Evolutionary conservation across 495 filamentous ascomycete species (phyloP).

Genomic region (Parathielavia hyrcaniae): DNA sequence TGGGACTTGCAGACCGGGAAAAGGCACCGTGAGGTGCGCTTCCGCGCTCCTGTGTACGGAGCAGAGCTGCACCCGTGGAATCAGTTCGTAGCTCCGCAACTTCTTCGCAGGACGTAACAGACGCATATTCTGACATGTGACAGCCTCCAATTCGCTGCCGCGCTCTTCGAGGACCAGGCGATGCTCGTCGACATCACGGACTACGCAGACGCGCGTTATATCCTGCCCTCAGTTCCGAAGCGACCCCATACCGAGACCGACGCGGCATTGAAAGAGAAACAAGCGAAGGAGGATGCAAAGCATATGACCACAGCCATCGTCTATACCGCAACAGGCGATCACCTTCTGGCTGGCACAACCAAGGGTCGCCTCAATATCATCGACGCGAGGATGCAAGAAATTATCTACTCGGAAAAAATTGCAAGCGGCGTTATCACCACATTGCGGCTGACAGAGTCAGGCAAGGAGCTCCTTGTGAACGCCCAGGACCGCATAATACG

Average conservation of each 20-base stretch:
- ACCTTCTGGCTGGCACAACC: conserved; percentile 84
- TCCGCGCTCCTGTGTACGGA: conserved; percentile 88
- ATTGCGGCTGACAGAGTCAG: conserved; percentile 73
- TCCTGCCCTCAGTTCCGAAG: conserved; percentile 75
- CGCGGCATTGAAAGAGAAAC: conserved; percentile 64
- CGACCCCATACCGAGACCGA: conserved; percentile 60
- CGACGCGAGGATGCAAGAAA: conserved; percentile 65
- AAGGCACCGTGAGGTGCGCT: conserved; percentile 58
- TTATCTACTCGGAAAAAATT: conserved; percentile 79
- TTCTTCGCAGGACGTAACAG: no score
- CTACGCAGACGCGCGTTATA: conserved; percentile 57
- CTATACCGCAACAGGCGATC: conserved; percentile 75
- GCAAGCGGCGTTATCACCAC: conserved; percentile 85
- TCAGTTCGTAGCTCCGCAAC: conserved; percentile 54
- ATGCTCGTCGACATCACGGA: conserved; percentile 74
- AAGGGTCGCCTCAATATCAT: conserved; percentile 96
- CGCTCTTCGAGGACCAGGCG: conserved; percentile 88
- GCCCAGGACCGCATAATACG: conserved; percentile 87
- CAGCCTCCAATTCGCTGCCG: conserved; percentile 75
- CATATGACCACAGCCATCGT: conserved; percentile 86
- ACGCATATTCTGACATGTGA: not conserved
- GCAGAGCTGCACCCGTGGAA: conserved; percentile 90
- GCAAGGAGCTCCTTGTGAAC: conserved; percentile 80
- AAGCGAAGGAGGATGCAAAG: conserved; percentile 84
- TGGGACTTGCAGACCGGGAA: conserved; percentile 79